Base-by-base conservation (phyloP, 169 alveolate genomes). In the Eimeria brunetti region DNA sequence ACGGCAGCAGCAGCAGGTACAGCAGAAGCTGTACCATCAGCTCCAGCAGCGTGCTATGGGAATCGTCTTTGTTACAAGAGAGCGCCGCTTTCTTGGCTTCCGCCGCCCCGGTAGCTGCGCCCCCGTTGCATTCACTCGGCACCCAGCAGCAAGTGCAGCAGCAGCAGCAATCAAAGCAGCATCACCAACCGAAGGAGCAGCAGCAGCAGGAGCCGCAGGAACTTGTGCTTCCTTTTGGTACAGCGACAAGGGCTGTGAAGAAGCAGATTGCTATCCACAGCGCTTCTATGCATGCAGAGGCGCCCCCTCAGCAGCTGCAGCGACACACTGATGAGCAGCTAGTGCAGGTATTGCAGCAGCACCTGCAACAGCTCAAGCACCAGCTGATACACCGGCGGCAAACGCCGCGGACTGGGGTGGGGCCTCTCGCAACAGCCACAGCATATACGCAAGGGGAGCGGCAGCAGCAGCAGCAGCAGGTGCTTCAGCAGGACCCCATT, bases 341-440 rank as follows among this genome's bases (percentile, higher is more conserved):
- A 44, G 20, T 56, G 78, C 78, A 84, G 91, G 41, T 84, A 78
- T 38, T 84, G 91, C 91, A 84, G 58, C 91, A 84, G 91, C 56
- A 84, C 24, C 9, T 84, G 46, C n/a, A 36, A 30, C 78, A 84
- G 53, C 76, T 84, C 24, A 76, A 84, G 76, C 76, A 84, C 22
- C 78, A 84, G 38, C 38, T 84, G 89, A 5, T 53, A n/a, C 89
- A n/a, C 11, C 67, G 36, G 78, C 91, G 11, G 49, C 76, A 83
- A 41, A 33, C 11, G 30, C 58, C 33, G 30, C 85, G 22, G 58
- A n/a, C 30, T 51, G 71, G 89, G 20, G 51, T 16, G 44, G 56
- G 44, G 38, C 41, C 18, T 30, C 76, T 56, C 58, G 78, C 91
- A 27, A 58, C 30, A 33, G 41, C 53, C 36, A 4, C 27, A 24